Conservation (phyloP, 2,329 filamentous ascomycete species). For the Hysterium pulicare region DNA sequence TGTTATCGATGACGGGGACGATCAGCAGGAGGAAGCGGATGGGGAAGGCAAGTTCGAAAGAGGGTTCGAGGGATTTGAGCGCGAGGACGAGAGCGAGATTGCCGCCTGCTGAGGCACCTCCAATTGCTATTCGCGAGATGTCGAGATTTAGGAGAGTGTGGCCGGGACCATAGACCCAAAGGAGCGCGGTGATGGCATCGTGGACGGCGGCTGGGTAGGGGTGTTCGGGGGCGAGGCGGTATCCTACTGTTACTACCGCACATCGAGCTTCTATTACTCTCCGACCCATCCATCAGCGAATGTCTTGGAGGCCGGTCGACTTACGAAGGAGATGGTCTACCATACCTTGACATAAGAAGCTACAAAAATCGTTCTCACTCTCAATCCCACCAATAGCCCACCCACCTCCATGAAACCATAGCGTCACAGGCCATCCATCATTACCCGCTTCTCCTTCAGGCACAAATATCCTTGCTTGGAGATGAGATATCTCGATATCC, state of each 20-base stretch:
- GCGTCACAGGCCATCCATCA: conserved; percentile 35
- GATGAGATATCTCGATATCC: conserved; percentile 25
- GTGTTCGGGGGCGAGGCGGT: conserved; percentile 37
- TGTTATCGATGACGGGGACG: conserved; percentile 37
- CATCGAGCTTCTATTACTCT: conserved; percentile 15
- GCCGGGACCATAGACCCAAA: conserved; percentile 21
- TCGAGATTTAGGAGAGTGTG: conserved; percentile 22
- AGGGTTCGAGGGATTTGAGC: conserved; percentile 7
- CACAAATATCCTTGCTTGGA: conserved; percentile 32
- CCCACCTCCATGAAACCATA: conserved; percentile 43
- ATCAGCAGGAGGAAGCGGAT: conserved; percentile 17
- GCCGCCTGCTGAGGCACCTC: conserved; percentile 29
- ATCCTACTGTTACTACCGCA: conserved; percentile 32
- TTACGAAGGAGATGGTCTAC: neutral
- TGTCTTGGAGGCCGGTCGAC: neutral
- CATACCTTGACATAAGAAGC: conserved; percentile 2
- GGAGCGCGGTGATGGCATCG: conserved; percentile 30
- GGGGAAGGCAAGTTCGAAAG: conserved; percentile 4
- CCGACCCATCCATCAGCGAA: neutral
- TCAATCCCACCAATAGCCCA: conserved; percentile 38
- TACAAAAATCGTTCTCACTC: conserved; percentile 32
- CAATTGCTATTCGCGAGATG: conserved; percentile 22
- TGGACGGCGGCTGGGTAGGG: conserved; percentile 36
- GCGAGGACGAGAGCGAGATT: conserved; percentile 12
- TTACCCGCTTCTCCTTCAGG: conserved; percentile 21